Evolutionary conservation across 306 rosid genomes (phyloP), one percentile per base, ranked within the genome.

Genomic region (Corylus avellana): DNA sequence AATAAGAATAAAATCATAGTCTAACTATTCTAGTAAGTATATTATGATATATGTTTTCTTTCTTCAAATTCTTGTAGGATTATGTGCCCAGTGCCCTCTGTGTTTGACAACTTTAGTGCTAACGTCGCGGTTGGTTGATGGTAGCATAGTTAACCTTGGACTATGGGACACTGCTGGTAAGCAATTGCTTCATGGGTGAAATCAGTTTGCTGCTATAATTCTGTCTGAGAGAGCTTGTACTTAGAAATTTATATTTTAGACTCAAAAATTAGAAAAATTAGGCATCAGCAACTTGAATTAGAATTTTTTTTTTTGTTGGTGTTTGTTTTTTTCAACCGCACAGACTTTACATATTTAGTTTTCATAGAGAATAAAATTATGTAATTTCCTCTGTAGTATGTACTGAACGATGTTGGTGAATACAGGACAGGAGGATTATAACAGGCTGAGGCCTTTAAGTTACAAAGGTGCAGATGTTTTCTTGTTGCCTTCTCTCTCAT

Each of bases 91-190:
- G 98, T 92, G 53, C 98, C 97, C 16, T 90, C 98, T 7, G 96
- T 92, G 72, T 92, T 94, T 74, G 92, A 92, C 75, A 94, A 94
- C 87, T 94, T 90, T 61, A 94, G 98, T 83, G 98, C 97, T 37
- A 94, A 94, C 89, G 98, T 92, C 80, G 93, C 90, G 84, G 98
- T 92, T 46, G 96, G 97, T 92, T 46, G 96, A 94, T 85, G 98
- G 97, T 11, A 3, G 5, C 88, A 94, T 96, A 22, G 96, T 94
- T 67, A 92, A 90, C 74, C 89, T 94, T 51, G 98, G 97, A 76
- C 80, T 94, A 66, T 94, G 98, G 96, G 98, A 92, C 73, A 92
- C 97, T 80, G 98, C 98, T 55, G 96, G 98, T 94, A 76, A 79
- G 85, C 42, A 79, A n/a, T 83, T 75, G 35, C 5, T 44, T 12